Base-by-base conservation (phyloP, 441 rosid genomes). In the Erysimum cheiri region DNA sequence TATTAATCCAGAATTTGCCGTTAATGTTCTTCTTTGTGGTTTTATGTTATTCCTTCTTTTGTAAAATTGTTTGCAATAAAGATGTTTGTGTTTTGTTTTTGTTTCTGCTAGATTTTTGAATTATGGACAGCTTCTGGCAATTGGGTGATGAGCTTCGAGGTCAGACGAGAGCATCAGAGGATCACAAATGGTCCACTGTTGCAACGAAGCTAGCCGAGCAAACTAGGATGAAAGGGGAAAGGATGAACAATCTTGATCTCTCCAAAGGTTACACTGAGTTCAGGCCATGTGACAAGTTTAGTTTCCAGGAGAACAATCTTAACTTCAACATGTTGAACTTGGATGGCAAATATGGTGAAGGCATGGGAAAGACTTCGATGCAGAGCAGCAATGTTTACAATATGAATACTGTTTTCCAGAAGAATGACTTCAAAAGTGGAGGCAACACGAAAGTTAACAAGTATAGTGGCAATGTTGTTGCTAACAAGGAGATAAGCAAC, bases 161-260 rank as follows among this genome's bases (percentile, higher is more conserved):
- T 61, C 97, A 90, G 65, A 79, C 91, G 5, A 90, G 84, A 85
- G 91, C 79, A 37, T 66, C 93, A 2, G 99, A 94, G 82, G 99
- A 94, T 80, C 96, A 87, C 55, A 80, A 90, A 58, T 94, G 97
- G 98, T 65, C 85, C 17, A 78, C 92, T 77, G 99, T 84, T 78
- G 96, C 98, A 3, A 87, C 97, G n/a, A 90, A 82, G 75, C 77
- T 92, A 82, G 98, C 98, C 32, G 96, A 94, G 84, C 97, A 92
- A 76, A 90, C 97, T 0, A 84, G 88, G 70, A 68, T 47, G 11
- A 94, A 94, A 80, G 91, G 91, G 5, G 98, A 92, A 70, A 85
- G 94, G 53, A 77, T 88, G 91, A 94, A 90, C 81, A 90, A 90
- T 80, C 91, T 86, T 4, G 99, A 94, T 77, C 80, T 90, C 78